Evolutionary conservation across 371 early-diverging fungal genomes (phyloP), one percentile per base, ranked within the genome.

Genomic region (Mucor irregularis): DNA sequence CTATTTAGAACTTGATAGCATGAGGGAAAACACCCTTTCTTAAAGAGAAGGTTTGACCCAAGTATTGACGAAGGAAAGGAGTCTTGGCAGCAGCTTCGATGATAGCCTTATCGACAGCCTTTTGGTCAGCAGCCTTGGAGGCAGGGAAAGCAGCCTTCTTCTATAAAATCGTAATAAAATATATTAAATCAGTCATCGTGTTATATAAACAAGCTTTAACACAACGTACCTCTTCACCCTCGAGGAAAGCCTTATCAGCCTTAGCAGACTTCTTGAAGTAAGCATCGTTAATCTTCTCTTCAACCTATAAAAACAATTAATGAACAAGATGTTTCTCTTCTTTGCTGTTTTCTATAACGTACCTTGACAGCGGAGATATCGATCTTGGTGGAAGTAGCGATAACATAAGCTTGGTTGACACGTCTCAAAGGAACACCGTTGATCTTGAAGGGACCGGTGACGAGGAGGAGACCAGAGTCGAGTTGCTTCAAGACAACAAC

Each of bases 401-500:
- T 91, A 65, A 94, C 98, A 80, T 96, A 98, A 62, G 97, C 94
- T 83, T 95, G 96, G 90, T 96, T 94, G 81, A 98, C 96, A 61
- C 99, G 94, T 66, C 93, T 88, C 66, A 98, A 82, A 56, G 99
- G 99, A 38, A 98, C 95, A 67, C 99, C 99, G 89, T 98, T 98
- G 81, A 96, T 71, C 86, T 90, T 91, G 92, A 89, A 93, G 58
- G 99, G 99, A 56, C 99, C 99, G 63, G 97, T 91, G 67, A 98
- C 95, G 63, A 98, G 87, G 61, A 98, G 83, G 62, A 98, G 87
- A 69, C 99, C 99, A 57, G 90, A 88, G 57, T 83, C 87, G 66
- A 98, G 88, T 81, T 94, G 93, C 91, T 95, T 96, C 80, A 98
- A 85, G 90, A 92, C 96, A 49, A 98, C 97, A 64, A 98, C 99